These are phyloP conservation scores for Vanrija sp. DNA, from an alignment of 1,284 basidiomycete genomes.

Conservation along the genomic window DNA sequence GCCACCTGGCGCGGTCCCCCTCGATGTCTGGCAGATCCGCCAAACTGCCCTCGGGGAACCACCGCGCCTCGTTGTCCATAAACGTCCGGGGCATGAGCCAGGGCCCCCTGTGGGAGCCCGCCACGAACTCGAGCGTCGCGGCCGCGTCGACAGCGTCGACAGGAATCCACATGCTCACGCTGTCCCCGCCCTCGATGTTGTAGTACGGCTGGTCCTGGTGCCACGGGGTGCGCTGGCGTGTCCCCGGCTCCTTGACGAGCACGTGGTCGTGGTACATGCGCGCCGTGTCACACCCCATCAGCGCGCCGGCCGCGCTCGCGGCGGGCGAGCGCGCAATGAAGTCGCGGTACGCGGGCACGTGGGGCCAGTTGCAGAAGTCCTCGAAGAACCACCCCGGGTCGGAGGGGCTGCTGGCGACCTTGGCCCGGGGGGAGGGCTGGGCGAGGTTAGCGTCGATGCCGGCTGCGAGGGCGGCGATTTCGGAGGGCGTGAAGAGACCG, in stretches of 20 bases:
- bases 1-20: constrained; percentile 1
- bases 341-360: constrained; percentile 1
- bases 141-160: constrained; percentile 11
- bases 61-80: constrained; percentile 18
- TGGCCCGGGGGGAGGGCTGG: background rate
- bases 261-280: constrained; percentile 19
- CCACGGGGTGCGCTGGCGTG: constrained; percentile 15
- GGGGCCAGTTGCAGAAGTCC: constrained; percentile 19
- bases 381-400: constrained; percentile 21
- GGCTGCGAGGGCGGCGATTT: constrained; percentile 2
- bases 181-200: constrained; percentile 10
- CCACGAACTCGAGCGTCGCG: constrained; percentile 13
- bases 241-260: constrained; percentile 14
- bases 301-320: constrained; percentile 5
- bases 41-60: constrained; percentile 16
- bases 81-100: constrained; percentile 20
- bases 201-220: constrained; percentile 22
- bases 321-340: constrained; percentile 12
- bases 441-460: constrained; percentile 15
- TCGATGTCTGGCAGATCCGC: constrained; percentile 17
- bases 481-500: constrained; percentile 10
- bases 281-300: constrained; percentile 2
- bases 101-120: constrained; percentile 11
- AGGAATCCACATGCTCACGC: constrained; percentile 16
- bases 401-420: constrained; percentile 7